Base-by-base conservation (phyloP, 371 early-diverging fungal genomes). In the Saksenaea vasiformis region DNA sequence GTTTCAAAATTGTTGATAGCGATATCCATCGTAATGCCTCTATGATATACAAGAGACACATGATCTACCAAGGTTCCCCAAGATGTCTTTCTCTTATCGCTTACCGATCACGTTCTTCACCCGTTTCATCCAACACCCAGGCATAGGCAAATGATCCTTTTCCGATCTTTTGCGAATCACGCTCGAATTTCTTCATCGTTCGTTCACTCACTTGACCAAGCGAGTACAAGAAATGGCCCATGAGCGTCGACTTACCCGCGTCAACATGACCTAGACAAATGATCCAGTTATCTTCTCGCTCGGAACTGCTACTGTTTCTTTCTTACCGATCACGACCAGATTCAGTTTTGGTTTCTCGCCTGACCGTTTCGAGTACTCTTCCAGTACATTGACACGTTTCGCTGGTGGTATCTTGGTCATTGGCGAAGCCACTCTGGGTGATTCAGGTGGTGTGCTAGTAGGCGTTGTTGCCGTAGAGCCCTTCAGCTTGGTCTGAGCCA, bases 211-310 rank as follows among this genome's bases (percentile, higher is more conserved):
- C 96, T 60, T 95, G 90, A 7, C 96, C 97, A 34, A 95, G 75
- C 17, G 89, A 80, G 61, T 90, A 92, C 9, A 99, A 84, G 63
- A 99, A 76, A 69, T 98, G 97, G 0, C 99, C 99, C 94, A 98
- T 96, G 62, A 97, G 80, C 8, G 99, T 99, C 41, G 94, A 93
- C 79, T 99, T 99, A 58, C 98, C 99, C 5, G 99, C 96, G 81
- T 99, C 99, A 8, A 99, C 99, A 73, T 99, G 99, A 0, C 99
- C 96, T 84, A 78, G 61, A 69, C n/a, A 39, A 43, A 28, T n/a
- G 47, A 47, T 17, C 15, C 14, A 37, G 28, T 17, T 5, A 0
- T 1, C 37, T 19, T 22, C 55, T 41, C 22, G 1, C 36, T 63
- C 37, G 36, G 19, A 41, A 24, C 5, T 14, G 14, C 22, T 37